Base-by-base conservation (phyloP, 164 flowering plant genomes). In the Vitis rotundifolia region DNA sequence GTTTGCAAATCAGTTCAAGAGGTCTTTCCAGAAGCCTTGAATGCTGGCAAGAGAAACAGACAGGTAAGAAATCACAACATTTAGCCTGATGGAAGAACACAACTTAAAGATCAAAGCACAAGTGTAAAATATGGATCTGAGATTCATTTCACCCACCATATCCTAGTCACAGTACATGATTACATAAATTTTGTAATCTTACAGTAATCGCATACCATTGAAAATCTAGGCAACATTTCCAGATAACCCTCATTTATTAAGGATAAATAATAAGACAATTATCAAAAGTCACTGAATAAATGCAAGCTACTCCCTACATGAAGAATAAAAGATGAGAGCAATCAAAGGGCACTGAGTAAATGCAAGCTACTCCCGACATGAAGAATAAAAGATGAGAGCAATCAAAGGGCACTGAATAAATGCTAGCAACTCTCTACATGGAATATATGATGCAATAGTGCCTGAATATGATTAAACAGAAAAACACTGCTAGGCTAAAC, bases 11-110 rank as follows among this genome's bases (percentile, higher is more conserved):
- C 50, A 95, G 81, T 4, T 84, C 85, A 68, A 82, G 92, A 70
- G 97, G 97, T 79, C 92, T 91, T 76, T 89, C 88, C 15, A 89
- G 70, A 26, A 95, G 89, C 52, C 77, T 78, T 12, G 75, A 80
- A 76, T 95, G 98, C 99, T 95, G 95, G 13, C 3, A 28, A 61
- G 37, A 51, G 48, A 12, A 69, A 59, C 6, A 49, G 31, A 55
- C 2, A 64, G 54, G 11, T 28, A 61, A 11, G 1, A 74, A 6
- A 62, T 54, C 66, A 66, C 29, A 59, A 68, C 37, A 15, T 15
- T 6, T 19, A 51, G 66, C 52, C 29, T 19, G 31, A 19, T 37
- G 15, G 8, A 19, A n/a, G 16, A 69, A 50, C 60, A 53, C 10
- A 22, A 49, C 22, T 37, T 22, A 22, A 2, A 49, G 54, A 49